Base-by-base conservation (phyloP, 352 stramenopile species). In the Hyaloperonospora brassicae region DNA sequence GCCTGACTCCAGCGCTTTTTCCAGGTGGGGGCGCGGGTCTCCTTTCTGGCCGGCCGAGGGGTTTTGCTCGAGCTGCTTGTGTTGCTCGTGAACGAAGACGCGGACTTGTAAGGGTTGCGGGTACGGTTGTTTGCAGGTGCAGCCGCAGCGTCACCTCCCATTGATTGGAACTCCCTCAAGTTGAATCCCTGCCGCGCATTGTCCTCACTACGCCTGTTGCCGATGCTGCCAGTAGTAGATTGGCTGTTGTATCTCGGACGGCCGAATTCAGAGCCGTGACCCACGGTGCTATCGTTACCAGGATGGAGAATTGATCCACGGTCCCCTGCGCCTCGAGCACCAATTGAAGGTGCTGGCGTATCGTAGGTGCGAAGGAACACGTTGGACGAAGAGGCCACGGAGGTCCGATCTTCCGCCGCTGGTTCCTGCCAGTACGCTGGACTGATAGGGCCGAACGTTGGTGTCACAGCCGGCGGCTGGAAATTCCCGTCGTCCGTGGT, bases 361-460 rank as follows among this genome's bases (percentile, higher is more conserved):
- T 90, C 79, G 42, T 85, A 90, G 46, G 84, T 70, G 5, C 77
- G 73, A 49, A 90, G 53, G 52, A 88, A 90, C 1, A 88, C 68
- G 10, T 66, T 73, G 5, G 74, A 62, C 7, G 75, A 67, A 17
- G 76, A 86, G 1, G 52, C 44, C 3, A 68, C 42, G 8, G 56
- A 23, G 55, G 62, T 47, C 25, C 31, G 42, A 2, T 67, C 17
- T 12, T 46, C 38, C 23, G 40, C 0, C 13, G 50, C 46, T 5
- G 45, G 38, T 5, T 52, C 50, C 17, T 53, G 38, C 5, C 52
- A 47, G 14, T 47, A 22, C 38, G 43, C 7, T 8, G 42, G 22
- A 31, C 31, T 17, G 30, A 8, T 38, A 21, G 51, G 59, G n/a
- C 50, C 35, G 44, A 61, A 31, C 25, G 59, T 47, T 22, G 59